Evolutionary conservation across 2,329 filamentous ascomycete genomes (phyloP), one percentile per base, ranked within the genome.

Genomic region (Cercospora zeina): DNA sequence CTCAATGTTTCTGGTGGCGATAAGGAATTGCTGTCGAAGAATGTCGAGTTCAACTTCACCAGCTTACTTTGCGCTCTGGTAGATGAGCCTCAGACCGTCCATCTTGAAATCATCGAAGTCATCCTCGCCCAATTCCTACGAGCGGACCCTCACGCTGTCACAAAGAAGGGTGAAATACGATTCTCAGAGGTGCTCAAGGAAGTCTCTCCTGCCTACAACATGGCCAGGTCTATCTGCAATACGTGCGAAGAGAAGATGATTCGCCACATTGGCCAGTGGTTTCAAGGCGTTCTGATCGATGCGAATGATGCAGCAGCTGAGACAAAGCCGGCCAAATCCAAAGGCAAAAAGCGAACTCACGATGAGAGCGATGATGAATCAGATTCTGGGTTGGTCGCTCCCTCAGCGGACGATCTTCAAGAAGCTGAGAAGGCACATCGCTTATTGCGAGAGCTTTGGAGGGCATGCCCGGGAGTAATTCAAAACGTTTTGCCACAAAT

Each of bases 101-200:
- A 93, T 0, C 82, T 88, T 6, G 87, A 91, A 62, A 91, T 96
- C 2, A 87, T 97, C 19, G 93, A 99, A 74, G 87, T 93, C 31
- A 92, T 99, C 69, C 90, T 99, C 73, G 93, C 93, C 7, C 96
- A 99, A 75, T 99, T 99, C 71, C 81, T 99, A 59, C 87, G 95
- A 69, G 92, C 93, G 2, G 91, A 92, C 55, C 89, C 91, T 0
- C 86, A 81, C 62, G 78, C 80, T 21, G 69, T 66, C 6, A 54
- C 60, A 49, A 67, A 71, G 62, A 80, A 87, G 47, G 82, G 80
- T 64, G 87, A 63, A 16, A 37, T 62, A 9, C 50, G 51, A 8
- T 47, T 61, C n/a, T 58, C 64, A 14, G 50, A 64, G 27, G 54
- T 67, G 39, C 80, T 91, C 58, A 96, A 96, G 72, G 89, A 95